Base-by-base conservation (phyloP, 805 yeast species). In the Lachancea nothofagi region DNA sequence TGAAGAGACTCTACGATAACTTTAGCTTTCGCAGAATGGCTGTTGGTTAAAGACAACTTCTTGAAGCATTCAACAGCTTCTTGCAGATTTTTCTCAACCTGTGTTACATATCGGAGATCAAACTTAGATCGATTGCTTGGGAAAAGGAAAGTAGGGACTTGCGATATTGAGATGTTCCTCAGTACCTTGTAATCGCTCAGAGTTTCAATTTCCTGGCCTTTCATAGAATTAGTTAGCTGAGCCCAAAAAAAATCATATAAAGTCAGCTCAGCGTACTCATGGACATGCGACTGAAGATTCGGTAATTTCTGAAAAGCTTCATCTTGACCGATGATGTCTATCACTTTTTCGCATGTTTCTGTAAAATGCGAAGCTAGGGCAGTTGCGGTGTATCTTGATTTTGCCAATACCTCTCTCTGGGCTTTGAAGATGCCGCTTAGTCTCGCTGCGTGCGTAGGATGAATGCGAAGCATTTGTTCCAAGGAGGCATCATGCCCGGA, bases 211-310 rank as follows among this genome's bases (percentile, higher is more conserved):
- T 58, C 48, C 40, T 62, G 29, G 37, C 53, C 46, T 22, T 46
- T 38, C 37, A 47, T 40, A 23, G 68, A 33, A 5, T 46, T 49
- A 10, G 56, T 54, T 10, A 76, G 50, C 25, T 66, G 63, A 2
- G 65, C 47, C 93, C 95, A 84, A 5, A 87, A 54, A 44, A 72
- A 75, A 46, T 77, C 83, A 50, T 78, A 82, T 23, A 86, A 57
- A 41, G 78, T 78, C 44, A 70, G 50, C 50, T 89, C 96, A 12
- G 85, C 79, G 49, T 85, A 85, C 40, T 77, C 77, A 50, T 78
- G 81, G 2, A 87, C 67, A 32, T 77, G 65, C 42, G 67, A 68
- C 47, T 68, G 74, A 46, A 77, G 60, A 42, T 80, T 45, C 3
- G 47, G 33, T 12, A 50, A 33, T 3, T 26, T n/a, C 25, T 39